Evolutionary conservation across 768 basidiomycete species (phyloP).

Genomic region (Rhodotorula sphaerocarpa): DNA sequence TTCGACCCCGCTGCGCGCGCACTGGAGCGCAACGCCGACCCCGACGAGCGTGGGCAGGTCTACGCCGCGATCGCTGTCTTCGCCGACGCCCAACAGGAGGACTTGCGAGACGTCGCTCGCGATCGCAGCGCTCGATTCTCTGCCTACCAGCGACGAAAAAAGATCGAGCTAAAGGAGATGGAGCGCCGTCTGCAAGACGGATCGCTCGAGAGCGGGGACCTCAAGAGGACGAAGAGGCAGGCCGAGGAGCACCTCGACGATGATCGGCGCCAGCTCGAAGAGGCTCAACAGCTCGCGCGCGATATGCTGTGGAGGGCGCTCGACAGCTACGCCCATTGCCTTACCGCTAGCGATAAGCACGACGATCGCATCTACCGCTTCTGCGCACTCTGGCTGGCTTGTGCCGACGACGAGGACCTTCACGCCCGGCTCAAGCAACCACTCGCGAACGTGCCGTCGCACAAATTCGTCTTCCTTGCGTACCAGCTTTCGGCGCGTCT

Average conservation of each 20-base stretch:
- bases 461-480: constrained; percentile 81
- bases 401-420: constrained; percentile 55
- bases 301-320: constrained; percentile 66
- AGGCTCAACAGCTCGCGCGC: constrained; percentile 49
- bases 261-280: constrained; percentile 50
- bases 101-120: constrained; percentile 62
- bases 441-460: constrained; percentile 59
- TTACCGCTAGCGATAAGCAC: constrained; percentile 60
- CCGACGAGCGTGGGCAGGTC: constrained; percentile 45
- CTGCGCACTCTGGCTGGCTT: constrained; percentile 84
- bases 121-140: constrained; percentile 53
- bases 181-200: constrained; percentile 25
- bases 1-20: constrained; percentile 58
- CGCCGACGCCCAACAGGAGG: constrained; percentile 76
- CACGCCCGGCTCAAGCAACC: constrained; percentile 46
- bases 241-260: constrained; percentile 49
- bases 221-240: constrained; percentile 48
- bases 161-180: constrained; percentile 55
- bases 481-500: constrained; percentile 92
- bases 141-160: constrained; percentile 65
- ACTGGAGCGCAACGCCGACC: constrained; percentile 34
- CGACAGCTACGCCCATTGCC: constrained; percentile 72
- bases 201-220: constrained; percentile 34
- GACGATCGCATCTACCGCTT: constrained; percentile 77
- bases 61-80: constrained; percentile 79